Evolutionary conservation across 83 land plant genomes (phyloP).

Genomic region (Picea engelmannii): DNA sequence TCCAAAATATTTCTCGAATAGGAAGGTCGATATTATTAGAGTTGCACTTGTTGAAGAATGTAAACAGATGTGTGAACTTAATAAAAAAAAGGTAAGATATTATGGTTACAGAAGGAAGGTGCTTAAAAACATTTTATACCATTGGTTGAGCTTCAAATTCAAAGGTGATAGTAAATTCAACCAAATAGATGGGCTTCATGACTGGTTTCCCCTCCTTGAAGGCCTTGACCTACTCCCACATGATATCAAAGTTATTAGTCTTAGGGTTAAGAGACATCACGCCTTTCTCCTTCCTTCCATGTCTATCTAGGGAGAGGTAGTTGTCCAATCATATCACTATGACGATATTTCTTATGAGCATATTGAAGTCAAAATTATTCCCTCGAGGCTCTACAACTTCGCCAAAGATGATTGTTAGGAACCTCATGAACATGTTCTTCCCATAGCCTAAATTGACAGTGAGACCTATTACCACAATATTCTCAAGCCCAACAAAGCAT

Average conservation of each 20-base stretch:
- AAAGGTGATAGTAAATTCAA: too few species aligned
- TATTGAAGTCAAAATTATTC: conserved; percentile 95
- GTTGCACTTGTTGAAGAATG: too few species aligned
- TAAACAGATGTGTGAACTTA: too few species aligned
- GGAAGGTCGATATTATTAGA: too few species aligned
- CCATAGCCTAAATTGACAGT: conserved; percentile 97
- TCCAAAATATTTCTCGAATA: too few species aligned
- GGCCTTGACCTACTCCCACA: conserved; percentile 98
- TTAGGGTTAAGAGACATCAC: conserved; percentile 92
- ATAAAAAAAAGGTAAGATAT: too few species aligned
- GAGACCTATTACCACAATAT: conserved; percentile 81
- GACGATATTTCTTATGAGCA: conserved; percentile 88
- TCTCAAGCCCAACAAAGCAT: conserved; percentile 36
- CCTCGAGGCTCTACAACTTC: conserved; percentile 91
- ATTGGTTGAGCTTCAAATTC: too few species aligned
- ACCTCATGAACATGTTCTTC: conserved; percentile 94
- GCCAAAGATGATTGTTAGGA: conserved; percentile 90
- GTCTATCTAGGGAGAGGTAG: conserved; percentile 87
- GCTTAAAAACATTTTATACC: too few species aligned
- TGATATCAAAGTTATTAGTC: conserved; percentile 91
- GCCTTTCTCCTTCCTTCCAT: conserved; percentile 84
- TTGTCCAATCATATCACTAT: conserved; percentile 95
- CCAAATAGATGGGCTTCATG: conserved; percentile 83
- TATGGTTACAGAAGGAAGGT: too few species aligned
- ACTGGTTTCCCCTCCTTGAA: conserved; percentile 75